Evolutionary conservation across 2,329 filamentous ascomycete genomes (phyloP).

Genomic region (Trichoderma atroviride): DNA sequence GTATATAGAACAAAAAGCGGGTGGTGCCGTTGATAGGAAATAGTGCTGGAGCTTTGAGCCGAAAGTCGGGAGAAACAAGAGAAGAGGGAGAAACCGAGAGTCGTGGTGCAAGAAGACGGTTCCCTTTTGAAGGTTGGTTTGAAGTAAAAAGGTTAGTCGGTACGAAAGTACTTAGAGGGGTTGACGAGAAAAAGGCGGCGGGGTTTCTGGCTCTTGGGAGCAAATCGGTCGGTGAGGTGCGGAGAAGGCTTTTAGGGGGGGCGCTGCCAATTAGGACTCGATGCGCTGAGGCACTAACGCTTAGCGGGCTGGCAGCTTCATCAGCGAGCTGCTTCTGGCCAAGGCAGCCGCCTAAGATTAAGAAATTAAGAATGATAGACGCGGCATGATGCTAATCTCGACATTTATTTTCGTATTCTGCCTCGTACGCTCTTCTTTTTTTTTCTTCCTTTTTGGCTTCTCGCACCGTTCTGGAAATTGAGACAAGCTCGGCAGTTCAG

Average conservation of each 20-base stretch:
- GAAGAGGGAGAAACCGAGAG: conserved; percentile 10
- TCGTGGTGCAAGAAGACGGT: background rate
- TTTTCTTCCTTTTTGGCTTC: background rate
- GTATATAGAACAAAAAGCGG: conserved; percentile 1
- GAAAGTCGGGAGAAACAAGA: background rate
- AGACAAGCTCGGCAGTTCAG: background rate
- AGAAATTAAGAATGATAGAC: background rate
- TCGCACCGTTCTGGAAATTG: background rate
- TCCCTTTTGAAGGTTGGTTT: conserved; percentile 8
- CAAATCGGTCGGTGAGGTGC: conserved; percentile 34
- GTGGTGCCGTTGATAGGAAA: conserved; percentile 24
- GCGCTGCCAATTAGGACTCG: background rate
- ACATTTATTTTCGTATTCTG: background rate
- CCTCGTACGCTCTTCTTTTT: background rate
- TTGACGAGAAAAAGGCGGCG: conserved; percentile 34
- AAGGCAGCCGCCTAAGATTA: background rate
- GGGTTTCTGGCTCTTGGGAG: conserved; percentile 34
- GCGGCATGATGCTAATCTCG: background rate
- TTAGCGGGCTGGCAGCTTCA: background rate
- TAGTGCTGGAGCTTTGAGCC: background rate
- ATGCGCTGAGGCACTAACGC: background rate
- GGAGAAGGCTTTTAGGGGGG: conserved; percentile 26
- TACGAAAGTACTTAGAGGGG: conserved; percentile 30
- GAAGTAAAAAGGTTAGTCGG: conserved; percentile 1
- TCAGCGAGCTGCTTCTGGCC: conserved; percentile 10